Evolutionary conservation across 2,329 filamentous ascomycete genomes (phyloP), one percentile per base, ranked within the genome.

Genomic region (Fusarium illudens): DNA sequence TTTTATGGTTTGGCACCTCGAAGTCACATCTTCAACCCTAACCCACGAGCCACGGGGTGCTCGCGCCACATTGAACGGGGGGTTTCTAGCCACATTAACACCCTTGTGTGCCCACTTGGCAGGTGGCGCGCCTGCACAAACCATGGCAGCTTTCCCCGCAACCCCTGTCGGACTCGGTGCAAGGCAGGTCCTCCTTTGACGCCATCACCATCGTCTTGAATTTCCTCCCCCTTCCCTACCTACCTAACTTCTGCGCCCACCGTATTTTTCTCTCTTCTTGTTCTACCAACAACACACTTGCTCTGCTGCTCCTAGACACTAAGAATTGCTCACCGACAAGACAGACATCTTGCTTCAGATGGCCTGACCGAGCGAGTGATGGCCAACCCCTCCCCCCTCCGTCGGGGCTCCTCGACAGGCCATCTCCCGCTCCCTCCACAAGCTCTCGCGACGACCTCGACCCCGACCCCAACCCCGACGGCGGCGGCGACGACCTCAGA

Each of bases 301-400:
- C 15, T 19, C 37, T n/a, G 11, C n/a, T 15, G 27, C 30, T n/a
- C 13, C 30, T 48, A 11, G 42, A 39, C 22, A 29, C 13, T 3
- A n/a, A 20, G 10, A 54, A 30, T 29, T 32, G n/a, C 11, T 12
- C 34, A 37, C 13, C 36, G 12, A 32, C 30, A 32, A 19, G 30
- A 33, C 19, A 19, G 30, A 33, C 19, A 50, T 20, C 19, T 58
- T 50, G 50, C 36, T 58, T 66, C 67, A 65, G 50, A 74, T 74
- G 72, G 72, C 72, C 64, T 74, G 68, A 74, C 59, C 55, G 54
- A 58, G 58, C 48, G 60, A 64, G 60, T 61, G 63, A 74, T 74
- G 72, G 71, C 71, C 72, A 68, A 65, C 51, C 65, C 71, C 67
- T 66, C 68, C 60, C 68, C 71, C 62, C 53, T 62, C 48, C 70